Conservation (phyloP, 164 flowering plant species). For the Amborella trichopoda region DNA sequence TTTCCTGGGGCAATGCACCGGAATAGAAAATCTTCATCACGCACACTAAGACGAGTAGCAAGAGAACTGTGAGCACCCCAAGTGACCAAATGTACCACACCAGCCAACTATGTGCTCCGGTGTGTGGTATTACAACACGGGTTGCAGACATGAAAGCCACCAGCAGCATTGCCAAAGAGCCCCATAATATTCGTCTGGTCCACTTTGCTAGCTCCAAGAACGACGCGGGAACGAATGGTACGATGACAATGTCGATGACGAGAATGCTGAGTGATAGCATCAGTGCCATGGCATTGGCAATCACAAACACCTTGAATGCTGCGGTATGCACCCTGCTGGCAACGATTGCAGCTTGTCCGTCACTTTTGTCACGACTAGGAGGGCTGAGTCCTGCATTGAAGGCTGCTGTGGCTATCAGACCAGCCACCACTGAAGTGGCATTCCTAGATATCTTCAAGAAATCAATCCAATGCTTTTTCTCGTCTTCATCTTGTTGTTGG, state of each 20-base stretch:
- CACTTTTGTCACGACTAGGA: slow-evolving; percentile 7
- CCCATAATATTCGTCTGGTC: background rate
- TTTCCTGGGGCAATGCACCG: too few relatives aligned
- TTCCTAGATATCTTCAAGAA: background rate
- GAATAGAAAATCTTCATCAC: too few relatives aligned
- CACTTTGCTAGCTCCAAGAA: background rate
- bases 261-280: background rate
- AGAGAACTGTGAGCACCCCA: background rate
- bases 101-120: slow-evolving; percentile 1
- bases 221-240: background rate
- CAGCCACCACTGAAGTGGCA: slow-evolving; percentile 11
- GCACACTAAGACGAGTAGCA: too few relatives aligned
- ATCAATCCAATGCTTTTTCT: too few relatives aligned
- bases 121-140: background rate
- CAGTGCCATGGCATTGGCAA: background rate
- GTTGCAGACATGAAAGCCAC: background rate
- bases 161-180: background rate
- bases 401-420: slow-evolving; percentile 11
- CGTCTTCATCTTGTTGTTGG: too few relatives aligned
- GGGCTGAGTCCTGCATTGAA: slow-evolving; percentile 14
- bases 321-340: background rate
- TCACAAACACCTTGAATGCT: background rate
- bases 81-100: background rate
- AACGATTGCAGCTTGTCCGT: background rate
- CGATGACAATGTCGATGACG: background rate